Evolutionary conservation across 805 yeast species (phyloP), one percentile per base, ranked within the genome.

Genomic region (Wickerhamomyces bisporus): DNA sequence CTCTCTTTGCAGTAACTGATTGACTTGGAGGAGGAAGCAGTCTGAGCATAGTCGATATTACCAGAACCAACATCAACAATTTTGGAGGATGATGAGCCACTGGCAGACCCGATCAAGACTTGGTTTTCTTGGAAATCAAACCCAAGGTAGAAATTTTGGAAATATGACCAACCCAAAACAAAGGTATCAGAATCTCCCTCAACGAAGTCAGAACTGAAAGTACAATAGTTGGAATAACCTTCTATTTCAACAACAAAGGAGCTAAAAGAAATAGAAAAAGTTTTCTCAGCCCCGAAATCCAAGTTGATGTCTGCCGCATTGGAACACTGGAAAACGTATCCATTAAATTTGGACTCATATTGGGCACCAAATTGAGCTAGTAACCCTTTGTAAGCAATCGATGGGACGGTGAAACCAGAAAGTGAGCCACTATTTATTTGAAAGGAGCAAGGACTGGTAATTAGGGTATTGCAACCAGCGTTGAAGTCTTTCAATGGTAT

Each of bases 401-500:
- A 6, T 33, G 51, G 51, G 17, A 47, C 24, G 12, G 42, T 37
- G 17, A 44, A 34, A 14, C 49, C 51, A 13, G 34, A 31, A 21
- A 38, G 32, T 17, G 47, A 40, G 32, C 51, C 51, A 19, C 49
- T 21, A 30, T 47, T 46, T 39, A 47, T 40, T 13, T 44, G 23
- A 13, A 45, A 29, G 10, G 39, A 28, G 31, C 41, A 45, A 14
- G 35, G 18, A 26, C 45, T 39, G 33, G 40, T 36, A 23, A 34
- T 30, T 11, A 44, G 10, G n/a, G 45, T 34, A 9, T 36, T 26
- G 23, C 41, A 36, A 10, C 49, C 39, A 43, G 47, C 24, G 44
- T 46, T 21, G 29, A 47, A 11, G 33, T 57, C 42, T 50, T 50
- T 39, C 38, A 55, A 32, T 42, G 52, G 32, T 36, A 50, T 34